phyloP scores from a whole-genome alignment of 2,329 filamentous ascomycete genomes.

The Fusarium brachygibbosum region DNA sequence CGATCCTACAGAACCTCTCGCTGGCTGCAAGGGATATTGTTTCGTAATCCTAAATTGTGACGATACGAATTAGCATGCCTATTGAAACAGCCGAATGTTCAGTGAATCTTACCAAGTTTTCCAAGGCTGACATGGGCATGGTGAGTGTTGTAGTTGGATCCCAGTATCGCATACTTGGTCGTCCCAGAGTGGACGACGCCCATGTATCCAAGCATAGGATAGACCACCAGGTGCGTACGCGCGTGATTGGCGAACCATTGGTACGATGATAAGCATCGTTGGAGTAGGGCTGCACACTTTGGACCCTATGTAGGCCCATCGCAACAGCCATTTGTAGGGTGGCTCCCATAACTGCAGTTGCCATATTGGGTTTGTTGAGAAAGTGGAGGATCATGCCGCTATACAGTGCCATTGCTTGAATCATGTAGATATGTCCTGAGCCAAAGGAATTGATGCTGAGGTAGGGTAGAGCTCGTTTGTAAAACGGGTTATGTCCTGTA shows the following conservation, averaged over 20 bases:
- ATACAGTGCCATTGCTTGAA: slow-evolving; percentile 78
- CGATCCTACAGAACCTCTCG: slow-evolving; percentile 85
- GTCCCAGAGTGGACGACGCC: slow-evolving; percentile 77
- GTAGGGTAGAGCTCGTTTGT: slow-evolving; percentile 75
- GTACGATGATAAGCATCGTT: slow-evolving; percentile 58
- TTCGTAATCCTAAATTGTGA: slow-evolving; percentile 50
- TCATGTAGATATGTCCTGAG: slow-evolving; percentile 69
- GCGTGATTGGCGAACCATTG: slow-evolving; percentile 44
- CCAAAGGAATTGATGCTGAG: slow-evolving; percentile 76
- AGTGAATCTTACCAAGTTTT: not conserved
- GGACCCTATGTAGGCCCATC: slow-evolving; percentile 76
- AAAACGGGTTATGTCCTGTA: slow-evolving; percentile 64
- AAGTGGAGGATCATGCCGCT: slow-evolving; percentile 84
- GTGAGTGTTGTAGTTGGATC: slow-evolving; percentile 72
- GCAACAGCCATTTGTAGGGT: slow-evolving; percentile 79
- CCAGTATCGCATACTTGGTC: slow-evolving; percentile 77
- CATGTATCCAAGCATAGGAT: slow-evolving; percentile 81
- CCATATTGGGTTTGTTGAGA: slow-evolving; percentile 80
- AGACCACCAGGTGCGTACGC: slow-evolving; percentile 77
- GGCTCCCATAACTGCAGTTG: slow-evolving; percentile 79
- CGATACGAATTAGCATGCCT: not conserved
- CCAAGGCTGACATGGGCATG: slow-evolving; percentile 54
- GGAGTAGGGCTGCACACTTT: slow-evolving; percentile 3
- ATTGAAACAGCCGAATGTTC: too few species aligned
- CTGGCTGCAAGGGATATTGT: slow-evolving; percentile 73